Conservation (phyloP, 139 green algal genomes). For the Pseudopediastrum boryanum region DNA sequence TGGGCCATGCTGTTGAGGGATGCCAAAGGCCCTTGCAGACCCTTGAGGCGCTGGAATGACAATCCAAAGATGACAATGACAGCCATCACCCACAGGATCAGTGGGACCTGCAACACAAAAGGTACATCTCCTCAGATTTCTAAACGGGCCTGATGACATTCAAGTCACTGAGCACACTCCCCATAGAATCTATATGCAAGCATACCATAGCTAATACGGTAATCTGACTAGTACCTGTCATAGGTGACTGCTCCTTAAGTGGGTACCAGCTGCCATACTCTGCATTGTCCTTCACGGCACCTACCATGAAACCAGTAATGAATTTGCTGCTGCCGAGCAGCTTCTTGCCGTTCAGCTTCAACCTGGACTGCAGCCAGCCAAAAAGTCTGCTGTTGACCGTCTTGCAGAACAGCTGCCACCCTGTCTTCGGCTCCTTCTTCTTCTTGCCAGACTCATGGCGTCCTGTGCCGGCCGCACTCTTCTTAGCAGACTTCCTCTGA, state of each 20-base stretch:
- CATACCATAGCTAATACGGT: not conserved
- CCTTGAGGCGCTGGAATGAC: conserved; percentile 1
- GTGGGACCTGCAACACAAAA: conserved; percentile 10
- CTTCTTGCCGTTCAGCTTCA: conserved; percentile 33
- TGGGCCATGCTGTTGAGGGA: not conserved
- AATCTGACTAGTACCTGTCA: not conserved
- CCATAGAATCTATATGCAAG: not conserved
- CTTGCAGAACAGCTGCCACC: not conserved
- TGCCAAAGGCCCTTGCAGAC: not conserved
- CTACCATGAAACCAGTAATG: conserved; percentile 10
- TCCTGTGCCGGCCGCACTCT: not conserved
- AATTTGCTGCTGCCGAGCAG: not conserved
- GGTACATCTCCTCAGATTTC: not conserved
- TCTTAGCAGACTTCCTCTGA: not conserved
- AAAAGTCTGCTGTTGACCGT: not conserved
- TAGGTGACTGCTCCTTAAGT: no score
- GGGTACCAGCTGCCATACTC: not conserved
- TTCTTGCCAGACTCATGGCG: not conserved
- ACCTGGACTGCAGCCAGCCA: conserved; percentile 6
- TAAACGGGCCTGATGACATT: not conserved
- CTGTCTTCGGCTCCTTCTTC: not conserved
- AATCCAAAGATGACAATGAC: conserved; percentile 3
- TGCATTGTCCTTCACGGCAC: not conserved
- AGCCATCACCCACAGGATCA: conserved; percentile 19
- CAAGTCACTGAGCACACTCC: not conserved